phyloP scores from a whole-genome alignment of 1,284 basidiomycete species.

The Farysia itapuensis region DNA sequence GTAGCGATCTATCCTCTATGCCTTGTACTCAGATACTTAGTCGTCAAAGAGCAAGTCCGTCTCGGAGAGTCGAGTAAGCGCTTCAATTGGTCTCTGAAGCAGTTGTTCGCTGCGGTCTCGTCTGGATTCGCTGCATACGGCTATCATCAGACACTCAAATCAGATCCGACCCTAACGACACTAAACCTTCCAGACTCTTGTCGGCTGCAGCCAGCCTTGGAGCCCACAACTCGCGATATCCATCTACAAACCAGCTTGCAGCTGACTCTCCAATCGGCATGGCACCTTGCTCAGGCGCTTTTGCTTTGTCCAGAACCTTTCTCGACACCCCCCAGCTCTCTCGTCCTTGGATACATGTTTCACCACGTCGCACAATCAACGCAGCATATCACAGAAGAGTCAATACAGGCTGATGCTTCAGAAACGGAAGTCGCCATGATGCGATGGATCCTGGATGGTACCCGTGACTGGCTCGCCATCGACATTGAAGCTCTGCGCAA shows the following conservation, averaged over 20 bases:
- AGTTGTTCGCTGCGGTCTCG: constrained; percentile 20
- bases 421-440: constrained; percentile 19
- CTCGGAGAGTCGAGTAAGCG: constrained; percentile 26
- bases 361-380: constrained; percentile 18
- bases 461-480: constrained; percentile 24
- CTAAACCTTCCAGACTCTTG: constrained; percentile 8
- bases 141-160: constrained; percentile 17
- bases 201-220: constrained; percentile 9
- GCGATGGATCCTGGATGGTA: constrained; percentile 27
- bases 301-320: constrained; percentile 25
- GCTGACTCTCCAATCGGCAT: constrained; percentile 23
- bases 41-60: constrained; percentile 19
- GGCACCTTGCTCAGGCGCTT: constrained; percentile 27
- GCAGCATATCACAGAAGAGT: constrained; percentile 7
- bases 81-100: constrained; percentile 36
- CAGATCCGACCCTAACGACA: constrained; percentile 6
- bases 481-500: constrained; percentile 35
- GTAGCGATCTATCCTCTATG: constrained; percentile 17
- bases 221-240: constrained; percentile 26
- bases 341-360: constrained; percentile 26
- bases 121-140: constrained; percentile 9
- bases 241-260: constrained; percentile 29
- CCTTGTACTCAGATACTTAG: constrained; percentile 30
- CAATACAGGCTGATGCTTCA: constrained; percentile 4
- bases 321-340: constrained; percentile 17